phyloP scores from a whole-genome alignment of 371 early-diverging fungal genomes.

The Mortierella sp. region DNA sequence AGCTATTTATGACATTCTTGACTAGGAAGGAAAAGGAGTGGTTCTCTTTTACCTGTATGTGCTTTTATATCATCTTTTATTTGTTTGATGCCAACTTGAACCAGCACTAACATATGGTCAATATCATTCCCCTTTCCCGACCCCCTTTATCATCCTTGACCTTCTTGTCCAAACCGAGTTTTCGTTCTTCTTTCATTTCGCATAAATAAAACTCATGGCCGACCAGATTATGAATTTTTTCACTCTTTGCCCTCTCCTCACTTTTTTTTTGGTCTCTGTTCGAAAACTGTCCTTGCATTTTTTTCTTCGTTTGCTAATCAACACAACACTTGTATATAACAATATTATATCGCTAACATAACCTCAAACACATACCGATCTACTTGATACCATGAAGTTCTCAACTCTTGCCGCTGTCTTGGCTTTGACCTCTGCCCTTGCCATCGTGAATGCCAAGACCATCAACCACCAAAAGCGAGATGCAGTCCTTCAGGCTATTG shows the following conservation, averaged over 20 bases:
- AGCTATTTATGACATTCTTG: not conserved
- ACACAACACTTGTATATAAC: not conserved
- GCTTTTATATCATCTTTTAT: not conserved
- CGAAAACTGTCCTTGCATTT: no score
- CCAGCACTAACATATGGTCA: not conserved
- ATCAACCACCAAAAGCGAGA: not conserved
- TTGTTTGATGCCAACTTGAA: not conserved
- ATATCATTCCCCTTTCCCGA: not conserved
- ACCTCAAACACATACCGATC: not conserved
- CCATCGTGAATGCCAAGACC: slow-evolving; percentile 28
- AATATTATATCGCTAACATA: not conserved
- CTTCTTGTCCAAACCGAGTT: not conserved
- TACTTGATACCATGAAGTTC: slow-evolving; percentile 25
- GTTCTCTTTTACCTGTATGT: not conserved
- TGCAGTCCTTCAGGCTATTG: no score
- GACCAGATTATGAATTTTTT: not conserved
- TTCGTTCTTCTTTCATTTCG: not conserved
- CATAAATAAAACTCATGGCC: not conserved
- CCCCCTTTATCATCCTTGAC: not conserved
- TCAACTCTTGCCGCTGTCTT: slow-evolving; percentile 24
- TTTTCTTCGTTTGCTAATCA: not conserved
- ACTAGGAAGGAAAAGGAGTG: not conserved
- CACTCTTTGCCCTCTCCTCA: not conserved
- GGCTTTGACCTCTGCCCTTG: slow-evolving; percentile 35
- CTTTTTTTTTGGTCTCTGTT: no score